Conservation (phyloP, 768 basidiomycete species). For the Pleurotus ostreatus region DNA sequence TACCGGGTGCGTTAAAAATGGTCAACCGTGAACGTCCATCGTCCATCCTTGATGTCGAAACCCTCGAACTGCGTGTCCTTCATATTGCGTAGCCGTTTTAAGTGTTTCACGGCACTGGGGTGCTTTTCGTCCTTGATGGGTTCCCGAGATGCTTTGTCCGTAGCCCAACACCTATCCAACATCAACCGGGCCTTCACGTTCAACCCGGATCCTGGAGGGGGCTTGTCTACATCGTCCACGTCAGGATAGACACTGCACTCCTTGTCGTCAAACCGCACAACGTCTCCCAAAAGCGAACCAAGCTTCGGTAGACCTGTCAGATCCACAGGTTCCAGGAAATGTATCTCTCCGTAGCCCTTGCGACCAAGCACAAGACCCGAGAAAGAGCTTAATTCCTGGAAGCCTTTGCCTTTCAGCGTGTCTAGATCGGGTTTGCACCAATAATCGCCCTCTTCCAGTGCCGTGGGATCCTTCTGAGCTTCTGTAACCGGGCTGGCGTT, state of each 20-base stretch:
- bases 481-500: constrained; percentile 13
- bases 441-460: constrained; percentile 84
- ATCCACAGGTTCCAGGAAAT: constrained; percentile 77
- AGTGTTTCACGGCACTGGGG: constrained; percentile 62
- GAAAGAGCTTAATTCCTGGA: constrained; percentile 71
- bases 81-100: constrained; percentile 82
- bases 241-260: constrained; percentile 95
- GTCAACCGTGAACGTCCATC: constrained; percentile 92
- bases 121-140: constrained; percentile 81
- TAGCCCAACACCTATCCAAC: constrained; percentile 80
- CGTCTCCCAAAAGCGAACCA: constrained; percentile 77
- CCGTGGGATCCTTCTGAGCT: constrained; percentile 26
- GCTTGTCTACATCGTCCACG: constrained; percentile 80
- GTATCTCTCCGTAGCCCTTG: constrained; percentile 88
- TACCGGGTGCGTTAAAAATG: constrained; percentile 63
- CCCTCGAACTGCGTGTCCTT: constrained; percentile 80
- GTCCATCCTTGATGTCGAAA: constrained; percentile 78
- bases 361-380: constrained; percentile 82
- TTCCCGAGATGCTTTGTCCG: constrained; percentile 88
- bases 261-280: constrained; percentile 86
- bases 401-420: constrained; percentile 65
- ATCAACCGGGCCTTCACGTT: constrained; percentile 83
- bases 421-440: constrained; percentile 80
- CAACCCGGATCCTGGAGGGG: constrained; percentile 77
- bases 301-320: constrained; percentile 81